Percentiles rank a stretch among this genome's conserved stretches.
These are phyloP conservation scores for Populus trichocarpa DNA, from an alignment of 441 rosid species.

Conservation along the genomic window DNA sequence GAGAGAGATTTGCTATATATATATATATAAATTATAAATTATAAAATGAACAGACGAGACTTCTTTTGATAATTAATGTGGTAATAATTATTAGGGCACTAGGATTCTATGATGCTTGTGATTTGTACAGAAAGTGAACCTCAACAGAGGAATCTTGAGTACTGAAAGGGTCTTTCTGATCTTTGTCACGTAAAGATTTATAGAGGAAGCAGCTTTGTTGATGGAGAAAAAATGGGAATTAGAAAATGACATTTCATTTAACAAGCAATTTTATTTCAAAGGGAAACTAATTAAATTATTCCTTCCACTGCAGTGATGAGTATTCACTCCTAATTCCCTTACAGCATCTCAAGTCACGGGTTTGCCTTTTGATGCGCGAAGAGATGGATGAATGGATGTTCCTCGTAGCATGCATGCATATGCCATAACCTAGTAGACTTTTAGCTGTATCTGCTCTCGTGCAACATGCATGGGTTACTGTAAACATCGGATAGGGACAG, in stretches of 20 bases:
- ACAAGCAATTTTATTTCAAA: neutral
- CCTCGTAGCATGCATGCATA: neutral
- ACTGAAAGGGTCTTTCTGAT: neutral
- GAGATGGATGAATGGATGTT: slow-evolving; percentile 1
- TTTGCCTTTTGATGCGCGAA: slow-evolving; percentile 14
- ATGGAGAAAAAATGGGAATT: neutral
- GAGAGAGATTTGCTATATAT: too few species aligned
- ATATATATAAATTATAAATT: too few species aligned
- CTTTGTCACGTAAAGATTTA: neutral
- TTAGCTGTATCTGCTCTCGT: neutral
- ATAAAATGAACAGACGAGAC: too few species aligned
- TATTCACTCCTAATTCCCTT: neutral
- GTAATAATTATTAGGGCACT: too few species aligned
- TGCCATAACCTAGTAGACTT: neutral
- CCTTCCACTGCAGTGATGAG: neutral
- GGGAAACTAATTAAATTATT: neutral
- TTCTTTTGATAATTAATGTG: too few species aligned
- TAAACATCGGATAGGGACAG: neutral
- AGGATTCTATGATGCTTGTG: too few species aligned
- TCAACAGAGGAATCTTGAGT: neutral
- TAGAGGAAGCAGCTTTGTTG: neutral
- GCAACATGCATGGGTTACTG: neutral
- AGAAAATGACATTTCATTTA: neutral
- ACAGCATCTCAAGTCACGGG: slow-evolving; percentile 14
- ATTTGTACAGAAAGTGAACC: neutral